Percentiles rank a stretch among this genome's conserved stretches.
Evolutionary conservation across 2,329 filamentous ascomycete genomes (phyloP).

Genomic region (Venturia nashicola): DNA sequence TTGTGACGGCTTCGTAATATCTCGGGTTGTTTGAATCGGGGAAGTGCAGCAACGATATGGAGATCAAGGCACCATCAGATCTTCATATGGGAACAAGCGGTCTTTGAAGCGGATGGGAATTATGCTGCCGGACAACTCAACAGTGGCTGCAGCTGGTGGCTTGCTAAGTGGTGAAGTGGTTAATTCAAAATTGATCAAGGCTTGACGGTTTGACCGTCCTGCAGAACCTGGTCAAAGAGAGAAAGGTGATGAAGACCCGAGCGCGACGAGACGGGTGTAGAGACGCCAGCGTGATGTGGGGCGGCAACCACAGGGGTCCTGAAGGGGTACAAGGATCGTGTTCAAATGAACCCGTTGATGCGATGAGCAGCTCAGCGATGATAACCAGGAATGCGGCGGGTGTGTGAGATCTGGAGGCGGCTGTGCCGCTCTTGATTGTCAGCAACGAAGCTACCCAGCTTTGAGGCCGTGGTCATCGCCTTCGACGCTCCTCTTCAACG

Average conservation of each 20-base stretch:
- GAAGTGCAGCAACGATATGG: not conserved
- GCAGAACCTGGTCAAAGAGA: not conserved
- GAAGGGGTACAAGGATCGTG: not conserved
- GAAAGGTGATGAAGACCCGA: not conserved
- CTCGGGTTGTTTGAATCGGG: not conserved
- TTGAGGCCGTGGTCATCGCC: not conserved
- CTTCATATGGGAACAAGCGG: not conserved
- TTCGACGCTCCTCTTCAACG: not conserved
- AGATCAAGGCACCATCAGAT: not conserved
- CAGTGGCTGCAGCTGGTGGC: not conserved
- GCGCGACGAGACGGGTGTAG: not conserved
- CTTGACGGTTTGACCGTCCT: not conserved
- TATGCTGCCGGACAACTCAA: not conserved
- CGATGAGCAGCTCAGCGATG: not conserved
- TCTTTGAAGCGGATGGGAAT: not conserved
- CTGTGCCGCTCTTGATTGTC: not conserved
- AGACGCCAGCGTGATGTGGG: conserved; percentile 1
- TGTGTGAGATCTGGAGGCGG: not conserved
- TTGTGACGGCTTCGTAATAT: not conserved
- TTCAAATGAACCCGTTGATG: not conserved
- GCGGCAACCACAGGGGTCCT: not conserved
- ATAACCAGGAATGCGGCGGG: not conserved
- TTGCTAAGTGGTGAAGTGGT: not conserved
- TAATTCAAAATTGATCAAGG: not conserved
- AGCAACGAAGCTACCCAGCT: not conserved